phyloP scores from a whole-genome alignment of 768 basidiomycete species.

The Paxillus ammoniavirescens region DNA sequence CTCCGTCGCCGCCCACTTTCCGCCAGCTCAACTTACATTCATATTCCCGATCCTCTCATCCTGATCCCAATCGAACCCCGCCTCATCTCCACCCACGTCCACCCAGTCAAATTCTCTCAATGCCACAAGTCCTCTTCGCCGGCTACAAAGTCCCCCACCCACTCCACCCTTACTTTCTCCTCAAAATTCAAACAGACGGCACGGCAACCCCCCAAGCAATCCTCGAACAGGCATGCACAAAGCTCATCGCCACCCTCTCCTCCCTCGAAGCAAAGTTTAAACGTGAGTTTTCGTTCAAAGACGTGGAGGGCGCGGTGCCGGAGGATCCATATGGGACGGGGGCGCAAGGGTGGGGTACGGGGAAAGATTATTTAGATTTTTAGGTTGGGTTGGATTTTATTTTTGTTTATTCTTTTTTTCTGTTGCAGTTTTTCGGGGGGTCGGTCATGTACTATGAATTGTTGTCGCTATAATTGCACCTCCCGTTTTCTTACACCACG shows the following conservation, averaged over 20 bases:
- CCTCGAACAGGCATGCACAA: constrained; percentile 80
- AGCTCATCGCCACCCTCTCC: constrained; percentile 71
- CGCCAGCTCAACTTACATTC: not conserved
- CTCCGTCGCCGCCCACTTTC: not conserved
- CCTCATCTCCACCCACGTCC: constrained; percentile 7
- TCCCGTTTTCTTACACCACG: no score
- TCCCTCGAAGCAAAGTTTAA: constrained; percentile 76
- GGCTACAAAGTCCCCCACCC: constrained; percentile 99
- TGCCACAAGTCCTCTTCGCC: constrained; percentile 89
- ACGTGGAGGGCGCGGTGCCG: constrained; percentile 49
- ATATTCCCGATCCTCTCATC: not conserved
- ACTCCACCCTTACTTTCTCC: constrained; percentile 87
- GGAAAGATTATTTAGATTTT: constrained; percentile 56
- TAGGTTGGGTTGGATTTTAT: constrained; percentile 23
- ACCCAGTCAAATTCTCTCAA: constrained; percentile 81
- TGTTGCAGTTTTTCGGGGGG: no score
- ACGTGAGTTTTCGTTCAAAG: constrained; percentile 79
- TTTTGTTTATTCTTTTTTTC: not conserved
- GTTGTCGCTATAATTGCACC: no score
- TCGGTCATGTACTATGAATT: no score
- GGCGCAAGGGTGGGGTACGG: constrained; percentile 44
- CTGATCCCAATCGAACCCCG: not conserved
- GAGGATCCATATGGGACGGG: constrained; percentile 54
- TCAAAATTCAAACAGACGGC: constrained; percentile 96
- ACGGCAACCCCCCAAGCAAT: constrained; percentile 76